Evolutionary conservation across 148 eudicot species (phyloP).

Genomic region (Polygonum maritimum): DNA sequence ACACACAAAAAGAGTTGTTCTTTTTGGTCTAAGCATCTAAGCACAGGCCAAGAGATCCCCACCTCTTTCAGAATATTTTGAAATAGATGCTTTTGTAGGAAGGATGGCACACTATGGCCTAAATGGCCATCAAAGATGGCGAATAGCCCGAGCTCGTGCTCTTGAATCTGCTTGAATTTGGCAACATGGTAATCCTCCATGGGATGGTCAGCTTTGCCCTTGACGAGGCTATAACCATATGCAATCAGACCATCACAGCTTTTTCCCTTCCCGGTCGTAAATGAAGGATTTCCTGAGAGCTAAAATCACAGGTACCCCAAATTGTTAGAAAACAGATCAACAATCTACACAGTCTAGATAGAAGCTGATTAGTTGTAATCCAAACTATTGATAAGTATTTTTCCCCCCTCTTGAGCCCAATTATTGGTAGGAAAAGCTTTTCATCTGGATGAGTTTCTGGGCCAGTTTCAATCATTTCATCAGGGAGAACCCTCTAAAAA

Average conservation of each 20-base stretch:
- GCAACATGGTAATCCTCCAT: conserved; percentile 64
- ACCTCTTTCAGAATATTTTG: conserved; percentile 48
- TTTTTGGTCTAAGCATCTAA: background rate
- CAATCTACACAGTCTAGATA: background rate
- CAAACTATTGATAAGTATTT: background rate
- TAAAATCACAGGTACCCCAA: conserved; percentile 2
- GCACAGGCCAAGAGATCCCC: conserved; percentile 6
- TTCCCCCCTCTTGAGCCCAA: background rate
- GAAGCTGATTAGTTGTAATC: background rate
- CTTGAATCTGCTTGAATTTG: conserved; percentile 28
- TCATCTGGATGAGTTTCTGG: background rate
- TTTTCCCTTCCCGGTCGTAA: conserved; percentile 42
- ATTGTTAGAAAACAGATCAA: background rate
- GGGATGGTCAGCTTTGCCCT: conserved; percentile 56
- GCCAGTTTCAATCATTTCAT: background rate
- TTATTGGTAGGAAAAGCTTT: background rate
- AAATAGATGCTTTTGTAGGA: conserved; percentile 41
- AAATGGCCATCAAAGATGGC: conserved; percentile 55
- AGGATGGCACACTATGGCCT: conserved; percentile 43
- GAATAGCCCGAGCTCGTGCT: conserved; percentile 49
- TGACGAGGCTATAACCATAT: conserved; percentile 42
- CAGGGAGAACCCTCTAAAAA: background rate
- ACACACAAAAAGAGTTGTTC: background rate
- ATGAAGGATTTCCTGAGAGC: conserved; percentile 18
- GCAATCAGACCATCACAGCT: conserved; percentile 30